Evolutionary conservation across 371 early-diverging fungal genomes (phyloP).

Genomic region (Parasitella parasitica): DNA sequence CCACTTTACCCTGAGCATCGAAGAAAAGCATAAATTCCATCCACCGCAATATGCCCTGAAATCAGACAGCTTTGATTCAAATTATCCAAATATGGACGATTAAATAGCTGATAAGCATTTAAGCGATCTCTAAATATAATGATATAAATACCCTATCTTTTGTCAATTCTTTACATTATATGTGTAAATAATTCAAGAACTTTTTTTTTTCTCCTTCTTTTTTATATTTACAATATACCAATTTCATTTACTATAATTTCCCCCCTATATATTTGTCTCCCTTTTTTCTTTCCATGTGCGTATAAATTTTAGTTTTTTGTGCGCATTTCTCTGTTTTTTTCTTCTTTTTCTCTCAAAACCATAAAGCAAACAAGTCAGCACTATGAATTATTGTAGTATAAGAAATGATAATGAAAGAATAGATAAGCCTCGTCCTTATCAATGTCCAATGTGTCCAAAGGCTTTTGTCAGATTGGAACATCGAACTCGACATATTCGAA

Average conservation of each 20-base stretch:
- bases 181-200: neutral
- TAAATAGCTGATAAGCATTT: neutral
- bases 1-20: too few relatives aligned
- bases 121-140: neutral
- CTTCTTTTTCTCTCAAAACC: neutral
- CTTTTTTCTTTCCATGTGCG: neutral
- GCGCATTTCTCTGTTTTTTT: neutral
- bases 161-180: neutral
- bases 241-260: neutral
- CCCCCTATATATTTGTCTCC: constrained; percentile 1
- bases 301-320: constrained; percentile 2
- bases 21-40: neutral
- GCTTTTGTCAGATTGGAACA: constrained; percentile 68
- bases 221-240: neutral
- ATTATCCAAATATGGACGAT: neutral
- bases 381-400: neutral
- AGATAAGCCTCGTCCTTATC: constrained; percentile 49
- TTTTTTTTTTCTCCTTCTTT: neutral
- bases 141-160: neutral
- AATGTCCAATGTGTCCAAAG: constrained; percentile 58
- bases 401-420: neutral
- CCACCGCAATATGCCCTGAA: neutral
- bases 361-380: neutral
- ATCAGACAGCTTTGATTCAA: neutral
- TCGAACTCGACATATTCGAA: constrained; percentile 77